Base-by-base conservation (phyloP, 306 rosid species). In the Coriaria nepalensis region DNA sequence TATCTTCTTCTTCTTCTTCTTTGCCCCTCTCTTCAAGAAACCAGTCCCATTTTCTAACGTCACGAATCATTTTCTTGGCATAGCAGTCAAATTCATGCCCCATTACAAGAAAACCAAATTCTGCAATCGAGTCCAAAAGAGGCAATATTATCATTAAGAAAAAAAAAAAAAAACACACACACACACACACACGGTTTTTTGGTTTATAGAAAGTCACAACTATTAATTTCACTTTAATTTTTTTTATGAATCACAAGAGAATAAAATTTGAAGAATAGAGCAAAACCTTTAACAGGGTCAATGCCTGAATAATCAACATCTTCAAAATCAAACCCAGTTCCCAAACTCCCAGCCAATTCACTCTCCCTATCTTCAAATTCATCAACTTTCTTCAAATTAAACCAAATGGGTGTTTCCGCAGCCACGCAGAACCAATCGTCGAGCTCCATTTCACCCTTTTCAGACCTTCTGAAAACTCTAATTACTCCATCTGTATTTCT, bases 11-110 rank as follows among this genome's bases (percentile, higher is more conserved):
- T 0, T 60, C 68, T 1, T 65, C 63, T 33, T 72, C 78, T 44
- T 73, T 83, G 6, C 55, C 50, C 47, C 61, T 72, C 49, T 78
- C 96, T 50, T 78, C 82, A 9, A 88, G 71, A 53, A 81, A 83
- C 96, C 96, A 88, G 36, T 78, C 59, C 96, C 96, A 88, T 48
- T 64, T 40, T 74, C 68, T 71, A 4, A 50, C 52, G 33, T 70
- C 70, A 15, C 64, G 70, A 38, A 83, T 64, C 78, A 59, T 69
- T 37, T 61, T 78, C 62, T 64, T 80, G 32, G 93, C 86, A 64
- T 74, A 88, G 52, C 8, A 47, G 32, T 88, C 96, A 60, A 88
- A 88, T 57, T 83, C 96, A 37, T 78, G 88, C 40, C 83, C 86
- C 70, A 61, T 73, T 51, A 56, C 75, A 43, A 83, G 53, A 62